Evolutionary conservation across 2,329 filamentous ascomycete species (phyloP).

Genomic region (Aspergillus flavus): DNA sequence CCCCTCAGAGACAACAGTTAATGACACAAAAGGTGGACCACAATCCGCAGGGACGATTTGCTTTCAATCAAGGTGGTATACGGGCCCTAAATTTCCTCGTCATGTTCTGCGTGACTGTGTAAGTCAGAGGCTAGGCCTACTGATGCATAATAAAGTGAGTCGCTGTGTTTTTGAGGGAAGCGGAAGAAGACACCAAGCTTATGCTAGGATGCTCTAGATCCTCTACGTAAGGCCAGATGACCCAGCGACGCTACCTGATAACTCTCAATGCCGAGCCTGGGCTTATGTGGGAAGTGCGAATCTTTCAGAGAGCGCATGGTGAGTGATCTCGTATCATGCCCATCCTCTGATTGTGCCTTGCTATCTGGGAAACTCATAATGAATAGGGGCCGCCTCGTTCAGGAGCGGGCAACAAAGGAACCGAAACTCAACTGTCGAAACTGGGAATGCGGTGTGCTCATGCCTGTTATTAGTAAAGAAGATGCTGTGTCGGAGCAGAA

Average conservation of each 20-base stretch:
- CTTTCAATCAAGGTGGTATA: conserved; percentile 73
- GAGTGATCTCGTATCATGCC: conserved; percentile 38
- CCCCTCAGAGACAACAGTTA: conserved; percentile 72
- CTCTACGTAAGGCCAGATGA: conserved; percentile 36
- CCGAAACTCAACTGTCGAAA: conserved; percentile 83
- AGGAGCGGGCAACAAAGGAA: conserved; percentile 66
- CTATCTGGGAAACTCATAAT: not conserved
- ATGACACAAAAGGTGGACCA: conserved; percentile 63
- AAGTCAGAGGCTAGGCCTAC: conserved; percentile 68
- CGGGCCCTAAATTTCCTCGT: conserved; percentile 68
- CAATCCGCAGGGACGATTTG: conserved; percentile 79
- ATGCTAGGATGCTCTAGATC: conserved; percentile 28
- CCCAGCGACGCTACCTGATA: conserved; percentile 25
- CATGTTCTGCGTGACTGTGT: conserved; percentile 73
- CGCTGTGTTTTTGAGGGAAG: not conserved
- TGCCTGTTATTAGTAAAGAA: conserved; percentile 56
- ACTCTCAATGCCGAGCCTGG: conserved; percentile 60
- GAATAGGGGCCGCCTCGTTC: conserved; percentile 73
- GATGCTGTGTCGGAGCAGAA: conserved; percentile 13
- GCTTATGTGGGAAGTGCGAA: conserved; percentile 90
- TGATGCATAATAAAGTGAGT: conserved; percentile 87
- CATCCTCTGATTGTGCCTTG: not conserved
- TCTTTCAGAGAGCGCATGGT: conserved; percentile 91
- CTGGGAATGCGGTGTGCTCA: conserved; percentile 91
- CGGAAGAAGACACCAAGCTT: not conserved